These are phyloP conservation scores for Crithidia sp. DNA, from an alignment of 208 protist genomes.

Conservation along the genomic window DNA sequence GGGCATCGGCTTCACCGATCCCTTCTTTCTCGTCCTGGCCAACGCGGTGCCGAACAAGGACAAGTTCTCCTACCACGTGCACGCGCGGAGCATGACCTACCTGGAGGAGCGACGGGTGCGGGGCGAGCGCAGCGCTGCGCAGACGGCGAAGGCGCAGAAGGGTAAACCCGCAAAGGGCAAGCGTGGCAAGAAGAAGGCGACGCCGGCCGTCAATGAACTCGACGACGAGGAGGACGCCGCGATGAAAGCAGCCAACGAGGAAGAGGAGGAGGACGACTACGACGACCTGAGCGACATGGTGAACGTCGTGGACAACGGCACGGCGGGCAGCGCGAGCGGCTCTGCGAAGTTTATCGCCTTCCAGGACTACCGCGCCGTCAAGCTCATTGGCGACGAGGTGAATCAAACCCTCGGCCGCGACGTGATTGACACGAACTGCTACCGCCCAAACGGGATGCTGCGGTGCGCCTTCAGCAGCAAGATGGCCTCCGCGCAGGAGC, in stretches of 20 bases:
- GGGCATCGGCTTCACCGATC: constrained; percentile 73
- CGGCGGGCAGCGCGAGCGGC: not conserved
- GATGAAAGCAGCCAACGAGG: not conserved
- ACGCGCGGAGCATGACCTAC: constrained; percentile 72
- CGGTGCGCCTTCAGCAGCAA: constrained; percentile 82
- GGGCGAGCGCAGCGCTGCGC: not conserved
- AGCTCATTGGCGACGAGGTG: constrained; percentile 79
- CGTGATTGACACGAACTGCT: constrained; percentile 75
- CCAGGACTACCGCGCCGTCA: constrained; percentile 79
- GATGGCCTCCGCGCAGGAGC: constrained; percentile 35
- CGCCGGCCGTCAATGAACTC: not conserved
- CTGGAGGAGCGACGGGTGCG: constrained; percentile 9
- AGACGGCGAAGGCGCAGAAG: not conserved
- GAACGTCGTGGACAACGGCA: constrained; percentile 41
- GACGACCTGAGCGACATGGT: constrained; percentile 51
- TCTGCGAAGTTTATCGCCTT: constrained; percentile 64
- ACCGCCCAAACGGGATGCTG: constrained; percentile 78
- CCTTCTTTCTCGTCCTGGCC: constrained; percentile 78
- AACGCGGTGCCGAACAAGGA: constrained; percentile 57
- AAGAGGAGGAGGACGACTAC: constrained; percentile 23
- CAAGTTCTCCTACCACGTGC: constrained; percentile 83
- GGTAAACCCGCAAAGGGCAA: not conserved
- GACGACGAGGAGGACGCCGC: not conserved
- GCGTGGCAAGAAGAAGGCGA: constrained; percentile 7
- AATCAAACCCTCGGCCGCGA: constrained; percentile 70